A percentile compares a stretch with the other conserved stretches of the same genome.
Evolutionary conservation across 2,329 filamentous ascomycete genomes (phyloP).

Genomic region (Stromatinia cepivora): DNA sequence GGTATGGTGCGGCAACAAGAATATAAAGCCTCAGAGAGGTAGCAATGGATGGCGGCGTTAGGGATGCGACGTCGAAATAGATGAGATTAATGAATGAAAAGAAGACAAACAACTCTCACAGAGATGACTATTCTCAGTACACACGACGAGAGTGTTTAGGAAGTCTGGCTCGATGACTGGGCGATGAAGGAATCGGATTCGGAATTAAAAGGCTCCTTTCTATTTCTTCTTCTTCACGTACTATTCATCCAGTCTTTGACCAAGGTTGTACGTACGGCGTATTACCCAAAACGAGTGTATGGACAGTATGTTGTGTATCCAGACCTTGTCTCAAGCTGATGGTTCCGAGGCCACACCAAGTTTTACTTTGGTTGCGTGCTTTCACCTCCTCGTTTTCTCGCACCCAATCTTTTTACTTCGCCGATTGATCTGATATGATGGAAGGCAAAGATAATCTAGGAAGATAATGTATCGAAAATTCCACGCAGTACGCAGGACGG

Average conservation of each 20-base stretch:
- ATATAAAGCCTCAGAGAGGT: background rate
- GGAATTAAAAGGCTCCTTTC: slow-evolving; percentile 3
- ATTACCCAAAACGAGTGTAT: slow-evolving; percentile 15
- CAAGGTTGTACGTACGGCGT: slow-evolving; percentile 8
- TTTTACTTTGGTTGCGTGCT: background rate
- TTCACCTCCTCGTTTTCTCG: slow-evolving; percentile 7
- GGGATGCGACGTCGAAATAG: background rate
- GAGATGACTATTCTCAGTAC: slow-evolving; percentile 1
- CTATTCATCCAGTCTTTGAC: slow-evolving; percentile 11
- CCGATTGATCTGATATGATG: slow-evolving; percentile 15
- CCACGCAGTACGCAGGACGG: slow-evolving; percentile 18
- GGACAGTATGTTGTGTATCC: slow-evolving; percentile 17
- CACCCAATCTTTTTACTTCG: slow-evolving; percentile 3
- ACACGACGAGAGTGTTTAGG: background rate
- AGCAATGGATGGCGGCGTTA: background rate
- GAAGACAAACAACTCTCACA: slow-evolving; percentile 8
- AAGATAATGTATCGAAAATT: slow-evolving; percentile 19
- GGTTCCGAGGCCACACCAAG: slow-evolving; percentile 9
- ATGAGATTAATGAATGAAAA: slow-evolving; percentile 12
- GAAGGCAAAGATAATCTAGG: background rate
- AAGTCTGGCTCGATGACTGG: background rate
- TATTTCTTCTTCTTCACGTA: slow-evolving; percentile 15
- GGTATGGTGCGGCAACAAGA: slow-evolving; percentile 10
- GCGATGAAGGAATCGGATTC: slow-evolving; percentile 8
- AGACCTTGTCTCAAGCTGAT: slow-evolving; percentile 14